phyloP scores from a whole-genome alignment of 1,139 yeast genomes.

The Ashbya aceris region DNA sequence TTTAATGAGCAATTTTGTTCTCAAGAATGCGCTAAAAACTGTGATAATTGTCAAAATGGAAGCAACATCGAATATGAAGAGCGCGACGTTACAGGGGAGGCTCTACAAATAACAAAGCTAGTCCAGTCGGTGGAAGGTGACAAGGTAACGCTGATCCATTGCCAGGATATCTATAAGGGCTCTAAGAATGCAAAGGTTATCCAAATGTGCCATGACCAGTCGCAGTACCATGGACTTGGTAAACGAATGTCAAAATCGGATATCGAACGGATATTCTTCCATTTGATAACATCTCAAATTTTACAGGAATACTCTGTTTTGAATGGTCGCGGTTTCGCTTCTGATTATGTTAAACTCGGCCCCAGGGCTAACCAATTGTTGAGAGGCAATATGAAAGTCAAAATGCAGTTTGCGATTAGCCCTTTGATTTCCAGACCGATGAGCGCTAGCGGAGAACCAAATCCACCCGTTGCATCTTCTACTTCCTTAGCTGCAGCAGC shows the following conservation, averaged over 20 bases:
- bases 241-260: constrained; percentile 52
- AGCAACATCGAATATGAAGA: constrained; percentile 38
- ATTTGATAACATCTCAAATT: constrained; percentile 58
- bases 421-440: neutral
- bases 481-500: neutral
- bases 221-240: constrained; percentile 64
- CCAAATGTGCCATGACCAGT: constrained; percentile 51
- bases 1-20: constrained; percentile 78
- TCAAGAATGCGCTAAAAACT: constrained; percentile 53
- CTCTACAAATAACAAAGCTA: constrained; percentile 50
- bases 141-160: constrained; percentile 66
- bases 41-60: constrained; percentile 75
- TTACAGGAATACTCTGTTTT: constrained; percentile 64
- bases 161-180: constrained; percentile 81
- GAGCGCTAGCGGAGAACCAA: constrained; percentile 3
- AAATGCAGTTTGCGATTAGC: constrained; percentile 35
- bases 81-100: constrained; percentile 61
- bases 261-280: constrained; percentile 74
- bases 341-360: constrained; percentile 62
- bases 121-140: constrained; percentile 48
- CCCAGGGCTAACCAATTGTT: constrained; percentile 41
- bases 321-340: constrained; percentile 71
- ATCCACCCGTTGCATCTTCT: constrained; percentile 7
- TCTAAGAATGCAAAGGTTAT: constrained; percentile 53
- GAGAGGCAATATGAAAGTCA: constrained; percentile 37